These are phyloP conservation scores for Solanum habrochaites DNA, from an alignment of 257 asterid species.

Conservation along the genomic window DNA sequence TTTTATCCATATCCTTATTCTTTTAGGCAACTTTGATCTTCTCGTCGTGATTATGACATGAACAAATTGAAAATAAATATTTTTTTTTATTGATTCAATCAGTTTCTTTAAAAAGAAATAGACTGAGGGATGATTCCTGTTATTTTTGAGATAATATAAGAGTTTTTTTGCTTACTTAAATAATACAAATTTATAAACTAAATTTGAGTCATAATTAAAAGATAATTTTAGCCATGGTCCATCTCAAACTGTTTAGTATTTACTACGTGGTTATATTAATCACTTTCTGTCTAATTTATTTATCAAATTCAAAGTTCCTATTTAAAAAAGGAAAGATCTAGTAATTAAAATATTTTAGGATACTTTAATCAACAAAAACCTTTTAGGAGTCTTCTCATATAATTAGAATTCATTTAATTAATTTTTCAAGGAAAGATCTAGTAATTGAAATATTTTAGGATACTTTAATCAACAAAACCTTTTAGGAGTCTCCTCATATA, in stretches of 20 bases:
- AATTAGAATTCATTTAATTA: not conserved
- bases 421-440: not conserved
- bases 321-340: not conserved
- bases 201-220: too few relatives aligned
- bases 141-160: too few relatives aligned
- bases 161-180: too few relatives aligned
- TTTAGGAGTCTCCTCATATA: not conserved
- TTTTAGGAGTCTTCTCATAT: not conserved
- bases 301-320: not conserved
- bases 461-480: not conserved
- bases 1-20: too few relatives aligned
- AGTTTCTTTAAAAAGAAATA: too few relatives aligned
- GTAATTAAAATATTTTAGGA: not conserved
- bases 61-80: too few relatives aligned
- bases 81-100: too few relatives aligned
- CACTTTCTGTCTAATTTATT: not conserved
- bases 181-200: too few relatives aligned
- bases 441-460: not conserved
- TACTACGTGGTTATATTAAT: not conserved
- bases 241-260: not conserved
- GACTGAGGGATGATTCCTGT: too few relatives aligned
- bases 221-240: fast-evolving
- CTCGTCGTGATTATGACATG: too few relatives aligned
- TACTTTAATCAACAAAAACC: too few relatives aligned
- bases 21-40: too few relatives aligned